A percentile compares a stretch with the other conserved stretches of the same genome.
Conservation (phyloP, 257 asterid genomes). For the Cinchona pubescens region DNA sequence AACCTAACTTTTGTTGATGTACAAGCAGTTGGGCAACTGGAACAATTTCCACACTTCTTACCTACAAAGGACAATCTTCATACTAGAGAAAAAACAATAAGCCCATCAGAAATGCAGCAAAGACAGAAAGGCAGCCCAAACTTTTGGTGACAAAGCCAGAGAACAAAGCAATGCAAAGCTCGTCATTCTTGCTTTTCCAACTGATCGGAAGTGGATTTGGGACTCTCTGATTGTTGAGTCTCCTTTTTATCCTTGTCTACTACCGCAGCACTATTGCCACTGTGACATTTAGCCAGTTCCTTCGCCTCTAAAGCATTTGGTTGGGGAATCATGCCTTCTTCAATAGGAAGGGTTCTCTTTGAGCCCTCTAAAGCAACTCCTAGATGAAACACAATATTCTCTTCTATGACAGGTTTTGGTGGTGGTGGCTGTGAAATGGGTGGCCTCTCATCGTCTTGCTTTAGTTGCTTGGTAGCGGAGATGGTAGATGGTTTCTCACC, state of each 20-base stretch:
- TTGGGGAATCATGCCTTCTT: conserved; percentile 45
- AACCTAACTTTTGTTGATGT: background rate
- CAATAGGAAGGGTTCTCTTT: conserved; percentile 92
- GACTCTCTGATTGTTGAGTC: conserved; percentile 31
- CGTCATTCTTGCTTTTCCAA: conserved; percentile 37
- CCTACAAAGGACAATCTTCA: background rate
- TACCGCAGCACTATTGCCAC: conserved; percentile 39
- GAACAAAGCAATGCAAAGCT: background rate
- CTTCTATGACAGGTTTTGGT: conserved; percentile 65
- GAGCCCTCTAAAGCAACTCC: conserved; percentile 98
- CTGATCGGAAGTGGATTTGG: conserved; percentile 29
- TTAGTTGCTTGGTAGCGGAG: conserved; percentile 36
- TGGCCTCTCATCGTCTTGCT: conserved; percentile 46
- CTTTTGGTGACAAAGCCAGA: background rate
- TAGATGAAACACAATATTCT: conserved; percentile 85
- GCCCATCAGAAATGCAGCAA: background rate
- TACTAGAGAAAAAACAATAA: background rate
- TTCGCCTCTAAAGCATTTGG: conserved; percentile 42
- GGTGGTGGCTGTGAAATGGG: conserved; percentile 36
- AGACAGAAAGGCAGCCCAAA: background rate
- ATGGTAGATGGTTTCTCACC: conserved; percentile 31
- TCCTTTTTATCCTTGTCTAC: conserved; percentile 55
- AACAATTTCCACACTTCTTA: background rate
- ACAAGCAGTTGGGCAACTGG: background rate
- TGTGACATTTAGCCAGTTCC: conserved; percentile 52